Conservation (phyloP, 306 rosid genomes). For the Medicago ruthenica region DNA sequence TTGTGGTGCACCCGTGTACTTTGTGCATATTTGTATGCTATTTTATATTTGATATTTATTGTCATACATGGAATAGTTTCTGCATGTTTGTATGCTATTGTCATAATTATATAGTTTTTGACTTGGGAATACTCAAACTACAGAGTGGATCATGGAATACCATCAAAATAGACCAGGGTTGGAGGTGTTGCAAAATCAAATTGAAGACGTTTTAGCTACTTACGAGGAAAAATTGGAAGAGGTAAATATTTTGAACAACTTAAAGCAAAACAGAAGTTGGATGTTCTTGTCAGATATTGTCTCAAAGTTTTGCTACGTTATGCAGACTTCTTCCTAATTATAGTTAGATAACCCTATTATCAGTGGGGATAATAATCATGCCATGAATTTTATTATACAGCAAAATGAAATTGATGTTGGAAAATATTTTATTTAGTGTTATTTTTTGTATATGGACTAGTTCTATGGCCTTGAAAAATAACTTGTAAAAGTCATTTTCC, state of each 20-base stretch:
- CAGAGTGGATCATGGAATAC: constrained; percentile 87
- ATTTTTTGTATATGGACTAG: neutral
- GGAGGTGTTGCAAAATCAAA: constrained; percentile 67
- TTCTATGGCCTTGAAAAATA: constrained; percentile 17
- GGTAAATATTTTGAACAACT: constrained; percentile 50
- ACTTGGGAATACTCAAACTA: constrained; percentile 39
- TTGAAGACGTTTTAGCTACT: constrained; percentile 67
- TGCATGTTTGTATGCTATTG: neutral
- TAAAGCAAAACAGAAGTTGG: constrained; percentile 1
- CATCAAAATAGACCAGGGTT: constrained; percentile 77
- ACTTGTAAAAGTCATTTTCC: neutral
- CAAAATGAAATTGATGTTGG: neutral
- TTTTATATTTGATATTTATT: constrained; percentile 7
- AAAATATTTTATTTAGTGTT: neutral
- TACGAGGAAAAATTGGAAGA: constrained; percentile 78
- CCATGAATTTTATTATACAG: neutral
- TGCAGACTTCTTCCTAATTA: neutral
- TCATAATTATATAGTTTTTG: constrained; percentile 35
- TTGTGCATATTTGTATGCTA: neutral
- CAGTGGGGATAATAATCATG: neutral
- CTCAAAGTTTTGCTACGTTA: neutral
- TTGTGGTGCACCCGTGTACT: neutral
- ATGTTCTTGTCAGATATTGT: constrained; percentile 13
- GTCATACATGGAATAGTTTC: constrained; percentile 21
- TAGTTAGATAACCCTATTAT: neutral